These are phyloP conservation scores for Colletotrichum falcatum DNA, from an alignment of 2,329 filamentous ascomycete species.

Conservation along the genomic window DNA sequence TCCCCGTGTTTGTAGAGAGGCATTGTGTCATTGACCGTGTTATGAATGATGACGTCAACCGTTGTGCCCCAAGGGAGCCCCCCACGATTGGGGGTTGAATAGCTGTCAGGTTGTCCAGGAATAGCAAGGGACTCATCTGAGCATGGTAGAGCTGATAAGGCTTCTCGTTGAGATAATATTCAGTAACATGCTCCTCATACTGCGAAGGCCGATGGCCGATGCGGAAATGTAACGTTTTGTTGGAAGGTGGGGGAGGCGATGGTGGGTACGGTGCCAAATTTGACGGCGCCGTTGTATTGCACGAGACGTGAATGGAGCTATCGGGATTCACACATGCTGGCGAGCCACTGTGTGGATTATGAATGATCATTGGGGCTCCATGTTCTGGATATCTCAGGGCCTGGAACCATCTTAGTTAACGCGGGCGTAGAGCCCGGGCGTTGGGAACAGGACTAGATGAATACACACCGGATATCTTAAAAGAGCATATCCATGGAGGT, in stretches of 20 bases:
- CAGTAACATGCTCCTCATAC: constrained; percentile 20
- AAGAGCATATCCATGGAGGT: constrained; percentile 64
- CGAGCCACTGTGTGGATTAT: background rate
- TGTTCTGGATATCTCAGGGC: constrained; percentile 22
- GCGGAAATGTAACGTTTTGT: constrained; percentile 12
- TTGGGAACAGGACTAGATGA: background rate
- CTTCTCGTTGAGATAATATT: constrained; percentile 26
- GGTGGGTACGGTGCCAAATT: constrained; percentile 3
- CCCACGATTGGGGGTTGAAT: constrained; percentile 12
- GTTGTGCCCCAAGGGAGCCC: constrained; percentile 51
- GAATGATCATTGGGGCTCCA: constrained; percentile 20
- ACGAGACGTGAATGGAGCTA: constrained; percentile 1
- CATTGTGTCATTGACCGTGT: constrained; percentile 24
- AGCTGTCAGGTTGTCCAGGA: constrained; percentile 57
- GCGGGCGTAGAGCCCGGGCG: no score
- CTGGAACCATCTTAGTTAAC: background rate
- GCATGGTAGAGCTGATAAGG: constrained; percentile 28
- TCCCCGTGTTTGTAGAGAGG: constrained; percentile 71
- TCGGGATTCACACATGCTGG: constrained; percentile 3
- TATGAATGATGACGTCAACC: constrained; percentile 43
- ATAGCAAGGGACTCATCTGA: constrained; percentile 52
- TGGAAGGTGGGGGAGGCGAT: background rate
- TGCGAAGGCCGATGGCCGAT: constrained; percentile 15
- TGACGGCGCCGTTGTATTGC: background rate
- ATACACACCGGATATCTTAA: constrained; percentile 47